Base-by-base conservation (phyloP, 805 yeast species). In the Cyberlindnera americana region DNA sequence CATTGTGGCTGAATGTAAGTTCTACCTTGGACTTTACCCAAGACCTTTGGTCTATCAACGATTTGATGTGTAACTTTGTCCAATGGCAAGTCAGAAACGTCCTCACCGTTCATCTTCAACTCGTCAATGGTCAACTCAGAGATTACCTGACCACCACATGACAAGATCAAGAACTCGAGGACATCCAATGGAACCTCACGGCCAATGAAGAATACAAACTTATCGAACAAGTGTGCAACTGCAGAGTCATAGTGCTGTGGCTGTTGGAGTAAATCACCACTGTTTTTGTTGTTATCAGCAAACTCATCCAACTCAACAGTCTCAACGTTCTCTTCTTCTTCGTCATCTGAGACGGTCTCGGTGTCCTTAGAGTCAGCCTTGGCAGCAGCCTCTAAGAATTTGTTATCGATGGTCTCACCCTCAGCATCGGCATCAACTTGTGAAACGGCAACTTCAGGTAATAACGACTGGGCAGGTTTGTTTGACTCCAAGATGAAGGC, bases 1-100 rank as follows among this genome's bases (percentile, higher is more conserved):
- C 99, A 93, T 70, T 93, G 99, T 15, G 99, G 99, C 67, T 93
- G 99, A 34, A 91, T 63, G 59, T 93, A 93, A 0, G 95, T 86
- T 70, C 98, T 79, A 37, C 96, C 96, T 45, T 88, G 83, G 31
- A 89, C 87, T 60, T 81, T 86, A 48, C 77, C 73, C 21, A 72
- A 60, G 31, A 91, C 64, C 55, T 79, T 81, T 22, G 99, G 98
- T 64, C 99, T 81, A 65, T 93, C 99, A 48, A 83, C 81, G 52
- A 93, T 83, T 65, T 91, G 98, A 64, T 93, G 99, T 13, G 99
- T 93, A 35, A 93, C 77, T 36, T 72, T 66, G 22, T 78, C 69
- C 40, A 87, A 68, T 57, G 83, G 83, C 47, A 82, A 67, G 37
- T 72, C 72, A 13, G 54, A 48, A 44, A 62, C 53, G 35, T 60